These are phyloP conservation scores for Fistulinella cinereoalba DNA, from an alignment of 1,284 basidiomycete species.

Conservation along the genomic window DNA sequence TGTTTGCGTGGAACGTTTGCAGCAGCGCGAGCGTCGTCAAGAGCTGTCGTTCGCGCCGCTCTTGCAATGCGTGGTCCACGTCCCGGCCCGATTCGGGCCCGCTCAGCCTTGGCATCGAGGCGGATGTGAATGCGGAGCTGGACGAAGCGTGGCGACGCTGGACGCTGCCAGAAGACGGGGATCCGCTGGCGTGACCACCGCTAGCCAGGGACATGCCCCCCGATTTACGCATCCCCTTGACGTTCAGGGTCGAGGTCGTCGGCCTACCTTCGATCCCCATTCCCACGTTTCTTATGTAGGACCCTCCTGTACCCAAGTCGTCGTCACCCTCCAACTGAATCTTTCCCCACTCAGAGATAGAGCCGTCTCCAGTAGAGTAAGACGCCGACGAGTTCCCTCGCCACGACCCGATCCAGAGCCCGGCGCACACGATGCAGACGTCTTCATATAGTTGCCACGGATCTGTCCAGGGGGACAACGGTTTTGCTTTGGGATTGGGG, in stretches of 20 bases:
- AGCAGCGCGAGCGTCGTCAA: conserved; percentile 65
- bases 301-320: conserved; percentile 41
- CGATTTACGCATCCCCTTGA: conserved; percentile 38
- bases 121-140: conserved; percentile 19
- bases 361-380: conserved; percentile 45
- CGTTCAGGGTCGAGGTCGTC: conserved; percentile 25
- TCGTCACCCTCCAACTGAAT: conserved; percentile 63
- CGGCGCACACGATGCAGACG: conserved; percentile 73
- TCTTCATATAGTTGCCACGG: conserved; percentile 79
- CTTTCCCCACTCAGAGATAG: conserved; percentile 49
- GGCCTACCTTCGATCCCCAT: conserved; percentile 69
- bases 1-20: conserved; percentile 71
- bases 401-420: conserved; percentile 72
- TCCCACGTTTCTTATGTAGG: conserved; percentile 55
- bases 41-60: conserved; percentile 45
- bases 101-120: conserved; percentile 19
- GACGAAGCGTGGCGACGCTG: conserved; percentile 34
- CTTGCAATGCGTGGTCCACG: conserved; percentile 17
- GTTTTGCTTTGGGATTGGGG: conserved; percentile 37
- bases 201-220: conserved; percentile 40
- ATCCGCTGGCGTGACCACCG: conserved; percentile 34
- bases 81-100: conserved; percentile 9
- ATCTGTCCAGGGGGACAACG: conserved; percentile 59
- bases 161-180: conserved; percentile 25
- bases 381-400: conserved; percentile 46